A percentile compares a stretch with the other conserved stretches of the same genome.
Conservation (phyloP, 257 asterid species). For the Fraxinus anomala region DNA sequence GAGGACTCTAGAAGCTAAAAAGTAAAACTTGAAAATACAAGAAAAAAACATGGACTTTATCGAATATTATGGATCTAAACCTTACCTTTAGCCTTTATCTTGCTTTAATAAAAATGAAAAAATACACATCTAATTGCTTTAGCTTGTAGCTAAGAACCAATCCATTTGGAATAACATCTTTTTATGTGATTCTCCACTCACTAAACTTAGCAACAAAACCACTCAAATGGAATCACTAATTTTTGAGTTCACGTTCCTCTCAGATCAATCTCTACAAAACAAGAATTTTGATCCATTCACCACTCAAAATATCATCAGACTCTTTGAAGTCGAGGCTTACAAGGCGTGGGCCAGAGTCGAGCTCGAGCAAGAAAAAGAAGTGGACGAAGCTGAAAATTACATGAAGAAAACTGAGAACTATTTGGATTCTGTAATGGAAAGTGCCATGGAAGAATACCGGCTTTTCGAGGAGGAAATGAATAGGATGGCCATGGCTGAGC, state of each 20-base stretch:
- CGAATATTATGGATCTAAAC: no score
- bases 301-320: constrained; percentile 70
- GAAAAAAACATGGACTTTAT: no score
- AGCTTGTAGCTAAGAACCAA: background rate
- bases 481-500: constrained; percentile 41
- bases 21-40: no score
- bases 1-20: no score
- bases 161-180: constrained; percentile 9
- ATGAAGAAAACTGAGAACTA: constrained; percentile 58
- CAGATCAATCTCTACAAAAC: constrained; percentile 65
- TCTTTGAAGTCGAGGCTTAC: constrained; percentile 83
- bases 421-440: constrained; percentile 75
- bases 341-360: constrained; percentile 89
- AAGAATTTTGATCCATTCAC: constrained; percentile 71
- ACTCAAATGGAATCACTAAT: constrained; percentile 80
- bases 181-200: constrained; percentile 29
- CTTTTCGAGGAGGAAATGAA: constrained; percentile 82
- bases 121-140: background rate
- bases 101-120: no score
- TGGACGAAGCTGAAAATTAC: constrained; percentile 34
- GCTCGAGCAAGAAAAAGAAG: constrained; percentile 50
- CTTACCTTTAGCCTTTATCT: no score
- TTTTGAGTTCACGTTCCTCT: constrained; percentile 61
- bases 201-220: background rate
- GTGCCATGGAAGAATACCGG: constrained; percentile 83